Conservation (phyloP, 192 early-diverging fungal species). For the Backusella sp. region DNA sequence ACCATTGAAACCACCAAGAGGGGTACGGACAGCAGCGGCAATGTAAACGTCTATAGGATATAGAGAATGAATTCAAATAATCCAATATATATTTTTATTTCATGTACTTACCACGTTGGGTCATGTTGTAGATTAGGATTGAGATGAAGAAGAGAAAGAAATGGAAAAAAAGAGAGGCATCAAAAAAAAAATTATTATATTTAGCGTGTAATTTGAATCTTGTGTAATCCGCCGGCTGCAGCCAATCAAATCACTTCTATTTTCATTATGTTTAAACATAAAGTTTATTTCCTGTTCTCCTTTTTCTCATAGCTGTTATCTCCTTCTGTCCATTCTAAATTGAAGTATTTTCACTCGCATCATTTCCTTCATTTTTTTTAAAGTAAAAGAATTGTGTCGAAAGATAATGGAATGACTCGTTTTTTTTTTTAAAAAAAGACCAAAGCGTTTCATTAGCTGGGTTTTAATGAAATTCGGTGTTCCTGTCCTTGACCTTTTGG, state of each 20-base stretch:
- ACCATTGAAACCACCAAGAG: conserved; percentile 90
- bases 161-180: background rate
- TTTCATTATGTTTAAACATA: background rate
- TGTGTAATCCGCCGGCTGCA: background rate
- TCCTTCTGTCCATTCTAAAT: background rate
- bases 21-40: conserved; percentile 86
- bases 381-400: background rate
- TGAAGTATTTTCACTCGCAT: background rate
- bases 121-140: conserved; percentile 13
- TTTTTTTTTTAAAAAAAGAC: background rate
- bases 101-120: conserved; percentile 12
- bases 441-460: background rate
- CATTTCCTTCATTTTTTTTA: background rate
- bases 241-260: background rate
- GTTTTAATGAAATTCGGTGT: conserved; percentile 5
- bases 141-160: background rate
- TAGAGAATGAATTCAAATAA: too few species aligned
- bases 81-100: too few species aligned
- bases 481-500: conserved; percentile 10
- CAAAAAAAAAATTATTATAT: background rate
- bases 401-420: background rate
- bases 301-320: conserved; percentile 1
- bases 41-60: conserved; percentile 73
- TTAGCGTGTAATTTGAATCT: background rate
- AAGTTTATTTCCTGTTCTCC: conserved; percentile 9